These are phyloP conservation scores for Cornus controversa DNA, from an alignment of 148 eudicot species.

Conservation along the genomic window DNA sequence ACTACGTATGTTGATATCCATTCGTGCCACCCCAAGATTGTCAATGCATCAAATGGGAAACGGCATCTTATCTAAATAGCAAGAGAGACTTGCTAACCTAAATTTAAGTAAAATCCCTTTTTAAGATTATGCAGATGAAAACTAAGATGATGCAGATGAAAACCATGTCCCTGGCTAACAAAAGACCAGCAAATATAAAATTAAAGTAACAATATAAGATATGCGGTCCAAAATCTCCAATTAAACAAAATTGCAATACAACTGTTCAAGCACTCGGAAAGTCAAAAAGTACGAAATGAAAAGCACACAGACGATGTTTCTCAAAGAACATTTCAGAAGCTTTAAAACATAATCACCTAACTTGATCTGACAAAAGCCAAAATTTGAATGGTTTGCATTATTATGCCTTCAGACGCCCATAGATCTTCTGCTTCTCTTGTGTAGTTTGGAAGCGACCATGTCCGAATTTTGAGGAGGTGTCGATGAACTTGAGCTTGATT, in stretches of 20 bases:
- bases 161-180: not conserved
- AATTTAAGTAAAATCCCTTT: no score
- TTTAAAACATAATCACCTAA: not conserved
- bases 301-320: not conserved
- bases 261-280: constrained; percentile 8
- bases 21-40: no score
- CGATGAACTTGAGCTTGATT: constrained; percentile 80
- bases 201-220: not conserved
- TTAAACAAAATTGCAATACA: constrained; percentile 3
- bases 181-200: not conserved
- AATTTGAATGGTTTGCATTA: not conserved
- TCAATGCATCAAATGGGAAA: not conserved
- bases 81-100: no score
- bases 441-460: constrained; percentile 94
- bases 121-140: no score
- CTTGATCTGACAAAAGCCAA: not conserved
- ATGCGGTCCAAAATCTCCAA: not conserved
- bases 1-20: no score
- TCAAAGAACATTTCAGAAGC: not conserved
- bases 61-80: not conserved
- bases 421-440: constrained; percentile 69
- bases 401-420: constrained; percentile 57
- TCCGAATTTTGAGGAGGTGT: constrained; percentile 91
- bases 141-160: no score
- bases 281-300: not conserved